Conservation (phyloP, 352 stramenopile genomes). For the Phytophthora tentaculata region DNA sequence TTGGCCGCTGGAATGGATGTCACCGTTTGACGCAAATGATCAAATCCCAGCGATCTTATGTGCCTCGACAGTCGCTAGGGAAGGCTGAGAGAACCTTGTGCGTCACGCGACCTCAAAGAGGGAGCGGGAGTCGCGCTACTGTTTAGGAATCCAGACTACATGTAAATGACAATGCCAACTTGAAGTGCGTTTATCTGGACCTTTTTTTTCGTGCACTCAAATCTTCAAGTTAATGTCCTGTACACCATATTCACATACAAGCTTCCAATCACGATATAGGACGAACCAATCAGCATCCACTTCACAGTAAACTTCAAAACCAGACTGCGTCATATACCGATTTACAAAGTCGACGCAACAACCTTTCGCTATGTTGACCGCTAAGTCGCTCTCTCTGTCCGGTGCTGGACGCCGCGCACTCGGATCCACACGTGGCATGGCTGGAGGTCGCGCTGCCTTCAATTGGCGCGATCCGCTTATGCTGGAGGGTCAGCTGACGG, state of each 20-base stretch:
- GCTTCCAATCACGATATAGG: conserved; percentile 41
- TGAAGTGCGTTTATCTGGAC: no score
- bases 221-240: conserved; percentile 30
- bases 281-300: conserved; percentile 36
- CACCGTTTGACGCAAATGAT: no score
- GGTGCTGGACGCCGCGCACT: conserved; percentile 23
- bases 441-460: conserved; percentile 59
- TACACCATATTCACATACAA: conserved; percentile 20
- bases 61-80: no score
- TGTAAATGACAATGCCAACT: no score
- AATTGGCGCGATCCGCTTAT: conserved; percentile 86
- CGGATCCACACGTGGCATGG: conserved; percentile 49
- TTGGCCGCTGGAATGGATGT: no score
- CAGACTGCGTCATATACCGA: conserved; percentile 20
- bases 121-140: no score
- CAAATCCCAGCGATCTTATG: no score
- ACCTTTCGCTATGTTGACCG: conserved; percentile 30
- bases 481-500: conserved; percentile 81
- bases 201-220: background rate
- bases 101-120: no score
- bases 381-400: conserved; percentile 36
- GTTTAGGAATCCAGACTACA: no score
- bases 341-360: conserved; percentile 30
- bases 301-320: conserved; percentile 4
- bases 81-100: no score